A percentile compares a stretch with the other conserved stretches of the same genome.
Evolutionary conservation across 441 rosid genomes (phyloP).

Genomic region (Euphorbia corollata): DNA sequence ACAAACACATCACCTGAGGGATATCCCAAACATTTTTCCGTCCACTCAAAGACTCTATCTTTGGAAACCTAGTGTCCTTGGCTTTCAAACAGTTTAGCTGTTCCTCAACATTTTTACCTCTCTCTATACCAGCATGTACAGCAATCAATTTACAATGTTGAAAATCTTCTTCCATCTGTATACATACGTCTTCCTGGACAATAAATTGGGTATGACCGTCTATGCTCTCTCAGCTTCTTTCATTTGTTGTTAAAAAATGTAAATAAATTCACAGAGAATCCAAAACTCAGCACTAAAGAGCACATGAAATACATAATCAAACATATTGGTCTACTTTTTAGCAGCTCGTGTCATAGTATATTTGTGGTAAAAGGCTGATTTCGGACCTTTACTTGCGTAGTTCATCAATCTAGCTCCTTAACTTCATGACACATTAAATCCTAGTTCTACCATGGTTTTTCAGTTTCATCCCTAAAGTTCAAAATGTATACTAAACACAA

Average conservation of each 20-base stretch:
- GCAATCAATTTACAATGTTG: constrained; percentile 63
- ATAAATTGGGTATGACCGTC: background rate
- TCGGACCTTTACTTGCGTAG: background rate
- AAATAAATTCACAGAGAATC: background rate
- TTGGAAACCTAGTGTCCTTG: constrained; percentile 50
- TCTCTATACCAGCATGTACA: constrained; percentile 74
- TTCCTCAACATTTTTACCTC: constrained; percentile 34
- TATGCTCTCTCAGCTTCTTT: background rate
- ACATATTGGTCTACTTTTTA: background rate
- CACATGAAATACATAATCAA: background rate
- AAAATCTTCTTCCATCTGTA: constrained; percentile 42
- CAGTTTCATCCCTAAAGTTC: background rate
- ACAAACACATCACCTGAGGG: constrained; percentile 60
- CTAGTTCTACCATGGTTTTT: too few species aligned
- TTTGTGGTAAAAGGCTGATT: background rate
- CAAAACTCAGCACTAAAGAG: background rate
- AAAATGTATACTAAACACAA: background rate
- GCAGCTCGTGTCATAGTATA: background rate
- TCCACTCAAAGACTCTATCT: constrained; percentile 56
- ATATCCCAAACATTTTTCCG: constrained; percentile 69
- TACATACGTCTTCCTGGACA: constrained; percentile 56
- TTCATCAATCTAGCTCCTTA: background rate
- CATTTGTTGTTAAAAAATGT: background rate
- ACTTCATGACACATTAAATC: background rate
- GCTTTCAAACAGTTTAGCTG: constrained; percentile 54